phyloP scores from a whole-genome alignment of 257 asterid genomes.

The Primulina huaijiensis region DNA sequence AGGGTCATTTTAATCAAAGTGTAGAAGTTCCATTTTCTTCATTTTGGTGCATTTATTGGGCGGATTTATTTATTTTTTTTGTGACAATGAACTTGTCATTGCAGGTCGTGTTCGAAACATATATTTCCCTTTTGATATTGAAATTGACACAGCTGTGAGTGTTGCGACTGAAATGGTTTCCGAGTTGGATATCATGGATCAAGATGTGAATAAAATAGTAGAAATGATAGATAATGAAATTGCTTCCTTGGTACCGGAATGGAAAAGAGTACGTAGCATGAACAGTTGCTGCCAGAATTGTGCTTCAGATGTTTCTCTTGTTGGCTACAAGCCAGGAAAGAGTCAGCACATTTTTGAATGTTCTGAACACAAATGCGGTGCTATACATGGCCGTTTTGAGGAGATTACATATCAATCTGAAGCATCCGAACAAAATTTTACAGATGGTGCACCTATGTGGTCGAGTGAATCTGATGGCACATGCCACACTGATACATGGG shows the following conservation, averaged over 20 bases:
- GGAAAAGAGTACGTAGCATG: conserved; percentile 38
- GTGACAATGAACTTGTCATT: conserved; percentile 13
- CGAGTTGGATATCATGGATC: conserved; percentile 81
- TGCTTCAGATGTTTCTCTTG: conserved; percentile 35
- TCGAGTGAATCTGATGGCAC: conserved; percentile 35
- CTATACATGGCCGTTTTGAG: conserved; percentile 71
- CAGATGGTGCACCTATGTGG: conserved; percentile 34
- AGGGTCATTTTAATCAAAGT: background rate
- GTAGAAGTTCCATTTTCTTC: background rate
- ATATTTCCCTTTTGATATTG: conserved; percentile 76
- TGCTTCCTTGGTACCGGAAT: conserved; percentile 59
- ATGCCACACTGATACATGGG: conserved; percentile 38
- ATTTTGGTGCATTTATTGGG: no score
- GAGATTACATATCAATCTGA: conserved; percentile 62
- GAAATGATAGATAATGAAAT: conserved; percentile 80
- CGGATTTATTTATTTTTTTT: background rate
- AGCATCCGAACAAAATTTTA: conserved; percentile 38
- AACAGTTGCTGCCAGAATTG: conserved; percentile 37
- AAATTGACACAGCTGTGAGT: conserved; percentile 62
- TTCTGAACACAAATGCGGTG: conserved; percentile 49
- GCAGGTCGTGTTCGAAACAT: conserved; percentile 80
- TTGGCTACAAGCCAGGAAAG: conserved; percentile 28
- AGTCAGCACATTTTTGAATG: conserved; percentile 43
- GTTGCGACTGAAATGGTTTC: conserved; percentile 90
- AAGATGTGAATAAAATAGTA: conserved; percentile 73